Evolutionary conservation across 192 early-diverging fungal genomes (phyloP).

Genomic region (Podochytrium sp.): DNA sequence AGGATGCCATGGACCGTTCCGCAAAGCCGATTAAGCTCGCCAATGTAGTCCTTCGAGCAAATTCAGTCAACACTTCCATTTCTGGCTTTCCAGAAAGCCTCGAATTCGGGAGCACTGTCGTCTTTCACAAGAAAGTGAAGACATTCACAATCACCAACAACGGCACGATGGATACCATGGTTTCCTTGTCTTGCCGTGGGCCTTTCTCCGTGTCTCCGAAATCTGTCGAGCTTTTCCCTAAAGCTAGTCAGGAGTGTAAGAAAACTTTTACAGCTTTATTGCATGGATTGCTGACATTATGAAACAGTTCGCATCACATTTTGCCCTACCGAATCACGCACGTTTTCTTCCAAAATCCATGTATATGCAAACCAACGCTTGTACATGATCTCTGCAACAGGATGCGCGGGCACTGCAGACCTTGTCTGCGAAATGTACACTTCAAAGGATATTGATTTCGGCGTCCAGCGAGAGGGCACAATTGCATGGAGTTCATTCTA

Average conservation of each 20-base stretch:
- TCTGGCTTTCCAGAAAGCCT: conserved; percentile 55
- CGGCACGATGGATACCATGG: conserved; percentile 50
- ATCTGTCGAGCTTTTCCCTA: conserved; percentile 47
- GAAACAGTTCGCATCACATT: conserved; percentile 49
- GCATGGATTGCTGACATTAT: neutral
- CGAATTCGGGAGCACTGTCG: conserved; percentile 63
- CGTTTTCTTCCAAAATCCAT: conserved; percentile 43
- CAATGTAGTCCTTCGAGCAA: conserved; percentile 50
- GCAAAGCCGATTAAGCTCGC: conserved; percentile 47
- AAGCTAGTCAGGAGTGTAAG: conserved; percentile 41
- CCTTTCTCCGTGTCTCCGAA: conserved; percentile 56
- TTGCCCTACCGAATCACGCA: conserved; percentile 55
- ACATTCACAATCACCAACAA: conserved; percentile 53
- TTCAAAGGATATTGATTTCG: conserved; percentile 61
- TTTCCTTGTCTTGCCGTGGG: conserved; percentile 49
- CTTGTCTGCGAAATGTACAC: conserved; percentile 63
- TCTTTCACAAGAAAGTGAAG: conserved; percentile 41
- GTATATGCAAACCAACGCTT: conserved; percentile 62
- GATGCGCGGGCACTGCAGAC: conserved; percentile 53
- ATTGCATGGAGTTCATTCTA: conserved; percentile 57
- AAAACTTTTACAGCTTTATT: neutral
- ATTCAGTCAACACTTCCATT: conserved; percentile 52
- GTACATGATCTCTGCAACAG: conserved; percentile 47
- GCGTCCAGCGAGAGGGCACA: conserved; percentile 53
- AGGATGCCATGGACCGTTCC: conserved; percentile 49